phyloP scores from a whole-genome alignment of 2,329 filamentous ascomycete species.

The Aspergillus melleus region DNA sequence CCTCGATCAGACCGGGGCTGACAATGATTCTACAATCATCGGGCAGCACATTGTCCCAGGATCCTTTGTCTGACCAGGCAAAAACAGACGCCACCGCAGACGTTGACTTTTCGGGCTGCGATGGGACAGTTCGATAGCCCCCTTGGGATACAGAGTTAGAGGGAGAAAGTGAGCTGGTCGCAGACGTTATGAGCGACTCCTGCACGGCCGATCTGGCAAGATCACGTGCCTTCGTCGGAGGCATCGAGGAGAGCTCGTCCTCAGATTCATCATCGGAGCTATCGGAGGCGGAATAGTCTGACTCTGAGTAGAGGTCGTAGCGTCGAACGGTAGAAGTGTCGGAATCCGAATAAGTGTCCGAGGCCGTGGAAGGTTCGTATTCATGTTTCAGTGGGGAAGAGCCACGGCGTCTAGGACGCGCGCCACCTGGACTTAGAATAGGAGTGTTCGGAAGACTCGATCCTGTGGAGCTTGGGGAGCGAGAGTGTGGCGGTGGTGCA shows the following conservation, averaged over 20 bases:
- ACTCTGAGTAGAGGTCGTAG: slow-evolving; percentile 49
- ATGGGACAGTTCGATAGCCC: slow-evolving; percentile 58
- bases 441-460: slow-evolving; percentile 46
- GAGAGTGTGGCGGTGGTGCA: slow-evolving; percentile 50
- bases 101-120: slow-evolving; percentile 49
- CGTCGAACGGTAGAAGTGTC: slow-evolving; percentile 57
- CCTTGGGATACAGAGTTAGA: slow-evolving; percentile 82
- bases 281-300: slow-evolving; percentile 49
- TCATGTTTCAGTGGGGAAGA: slow-evolving; percentile 97
- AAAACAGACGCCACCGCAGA: slow-evolving; percentile 62
- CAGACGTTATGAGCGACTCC: slow-evolving; percentile 39
- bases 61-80: slow-evolving; percentile 63
- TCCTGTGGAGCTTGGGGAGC: slow-evolving; percentile 51
- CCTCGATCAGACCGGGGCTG: slow-evolving; percentile 65
- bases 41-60: slow-evolving; percentile 62
- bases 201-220: slow-evolving; percentile 46
- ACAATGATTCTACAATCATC: slow-evolving; percentile 64
- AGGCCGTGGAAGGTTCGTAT: slow-evolving; percentile 81
- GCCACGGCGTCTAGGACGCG: slow-evolving; percentile 63
- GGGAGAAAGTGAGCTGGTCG: slow-evolving; percentile 66
- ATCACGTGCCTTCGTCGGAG: slow-evolving; percentile 28
- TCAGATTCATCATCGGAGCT: slow-evolving; percentile 60
- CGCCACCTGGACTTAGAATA: slow-evolving; percentile 50
- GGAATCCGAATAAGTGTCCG: slow-evolving; percentile 59
- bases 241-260: slow-evolving; percentile 37